Evolutionary conservation across 345 rosid species (phyloP).

Genomic region (Eucalyptus fibrosa): DNA sequence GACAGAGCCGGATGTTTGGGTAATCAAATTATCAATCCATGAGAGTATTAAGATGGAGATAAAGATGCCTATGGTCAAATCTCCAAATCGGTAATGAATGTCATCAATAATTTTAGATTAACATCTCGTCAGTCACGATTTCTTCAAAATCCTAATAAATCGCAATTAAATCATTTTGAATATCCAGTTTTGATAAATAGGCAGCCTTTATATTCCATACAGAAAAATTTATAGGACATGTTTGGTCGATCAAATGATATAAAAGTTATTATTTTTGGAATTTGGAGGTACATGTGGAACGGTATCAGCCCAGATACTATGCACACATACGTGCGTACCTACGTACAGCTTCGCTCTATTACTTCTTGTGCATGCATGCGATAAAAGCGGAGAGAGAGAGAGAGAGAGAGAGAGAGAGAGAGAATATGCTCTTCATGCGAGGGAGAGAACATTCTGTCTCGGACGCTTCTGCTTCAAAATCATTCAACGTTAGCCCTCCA

Average conservation of each 20-base stretch:
- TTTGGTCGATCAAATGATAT: neutral
- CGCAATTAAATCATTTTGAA: accelerated
- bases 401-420: neutral
- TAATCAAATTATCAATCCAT: neutral
- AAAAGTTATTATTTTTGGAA: neutral
- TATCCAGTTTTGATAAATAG: neutral
- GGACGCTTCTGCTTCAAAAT: neutral
- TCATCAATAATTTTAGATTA: neutral
- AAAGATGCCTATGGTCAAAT: neutral
- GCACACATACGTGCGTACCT: neutral
- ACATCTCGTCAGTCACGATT: accelerated
- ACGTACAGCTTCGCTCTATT: neutral
- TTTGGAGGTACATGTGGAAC: neutral
- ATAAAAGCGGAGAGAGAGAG: neutral
- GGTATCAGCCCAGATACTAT: neutral
- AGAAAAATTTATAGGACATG: accelerated
- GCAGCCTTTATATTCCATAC: neutral
- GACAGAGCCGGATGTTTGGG: neutral
- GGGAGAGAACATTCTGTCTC: neutral
- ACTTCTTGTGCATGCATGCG: neutral
- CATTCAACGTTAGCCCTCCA: neutral
- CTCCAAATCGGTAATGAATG: neutral
- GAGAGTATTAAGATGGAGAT: too few relatives aligned
- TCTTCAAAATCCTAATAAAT: neutral
- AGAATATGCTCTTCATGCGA: neutral